Percentiles rank a stretch among this genome's conserved stretches.
These are phyloP conservation scores for Acacia crassicarpa DNA, from an alignment of 306 rosid genomes.

Conservation along the genomic window DNA sequence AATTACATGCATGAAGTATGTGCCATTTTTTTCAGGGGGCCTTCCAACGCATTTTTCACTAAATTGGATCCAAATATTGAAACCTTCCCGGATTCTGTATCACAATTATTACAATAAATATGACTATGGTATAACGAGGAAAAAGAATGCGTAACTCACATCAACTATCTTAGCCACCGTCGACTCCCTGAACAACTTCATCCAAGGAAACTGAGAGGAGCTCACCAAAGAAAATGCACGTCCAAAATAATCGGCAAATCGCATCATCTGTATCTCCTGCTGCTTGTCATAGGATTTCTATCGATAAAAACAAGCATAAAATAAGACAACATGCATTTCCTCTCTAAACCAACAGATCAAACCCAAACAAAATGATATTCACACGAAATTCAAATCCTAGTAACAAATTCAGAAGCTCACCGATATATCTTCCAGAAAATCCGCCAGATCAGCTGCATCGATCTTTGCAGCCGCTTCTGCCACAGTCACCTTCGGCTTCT, in stretches of 20 bases:
- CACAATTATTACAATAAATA: not conserved
- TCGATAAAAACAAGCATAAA: not conserved
- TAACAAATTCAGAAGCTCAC: conserved; percentile 44
- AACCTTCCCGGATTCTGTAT: not conserved
- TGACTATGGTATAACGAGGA: not conserved
- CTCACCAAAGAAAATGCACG: conserved; percentile 63
- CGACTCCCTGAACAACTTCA: conserved; percentile 14
- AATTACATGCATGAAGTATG: not conserved
- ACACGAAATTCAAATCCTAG: conserved; percentile 13
- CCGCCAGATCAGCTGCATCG: conserved; percentile 62
- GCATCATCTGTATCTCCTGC: conserved; percentile 79
- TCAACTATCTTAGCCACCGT: conserved; percentile 17
- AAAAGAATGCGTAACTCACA: not conserved
- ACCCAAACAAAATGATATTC: conserved; percentile 31
- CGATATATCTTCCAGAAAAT: conserved; percentile 61
- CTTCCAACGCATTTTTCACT: not conserved
- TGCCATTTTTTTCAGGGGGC: not conserved
- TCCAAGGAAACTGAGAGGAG: conserved; percentile 12
- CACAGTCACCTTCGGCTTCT: conserved; percentile 89
- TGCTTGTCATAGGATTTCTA: conserved; percentile 69
- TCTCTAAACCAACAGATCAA: conserved; percentile 43
- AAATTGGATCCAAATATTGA: not conserved
- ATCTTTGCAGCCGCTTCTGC: conserved; percentile 85
- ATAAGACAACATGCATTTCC: conserved; percentile 16
- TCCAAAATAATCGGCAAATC: conserved; percentile 85